Base-by-base conservation (phyloP, 306 rosid genomes). In the Abrus pulchellus region DNA sequence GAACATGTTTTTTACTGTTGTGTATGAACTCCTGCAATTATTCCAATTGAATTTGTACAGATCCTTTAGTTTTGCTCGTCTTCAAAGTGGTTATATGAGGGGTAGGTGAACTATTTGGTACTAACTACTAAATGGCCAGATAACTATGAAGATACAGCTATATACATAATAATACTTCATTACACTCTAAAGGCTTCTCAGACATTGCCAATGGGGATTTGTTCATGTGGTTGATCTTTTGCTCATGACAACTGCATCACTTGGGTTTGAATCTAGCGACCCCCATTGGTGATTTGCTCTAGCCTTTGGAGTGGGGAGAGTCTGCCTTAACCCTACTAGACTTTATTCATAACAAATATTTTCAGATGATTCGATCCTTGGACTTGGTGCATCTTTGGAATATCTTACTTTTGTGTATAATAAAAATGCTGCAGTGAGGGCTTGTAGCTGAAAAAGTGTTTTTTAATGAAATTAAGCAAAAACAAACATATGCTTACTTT, bases 51-150 rank as follows among this genome's bases (percentile, higher is more conserved):
- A 40, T 66, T 48, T 76, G 69, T 71, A 65, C 80, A 54, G 63
- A 83, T 69, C 77, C 68, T 82, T 81, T 5, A 43, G 64, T 52
- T 72, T 40, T 20, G 20, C 20, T 20, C 74, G 73, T 73, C 75
- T 74, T 57, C 69, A 13, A 59, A 68, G 69, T 75, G 68, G 41
- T 74, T 74, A 71, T 47, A 61, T 79, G 12, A 50, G 69, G 60
- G 68, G 74, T 59, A 59, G 48, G 72, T 20, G 5, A 36, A 64
- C 75, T 59, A 45, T 27, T 36, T 36, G 73, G 63, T 49, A 20
- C 40, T 36, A 36, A 36, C 40, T 36, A 36, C 40, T 14, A 27
- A 74, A 76, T 61, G 59, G 34, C 66, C 27, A 20, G 40, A 49
- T 63, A 53, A 54, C 59, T 12, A 67, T 53, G 45, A 77, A 66